Base-by-base conservation (phyloP, 306 rosid genomes). In the Astragalus membranaceus region DNA sequence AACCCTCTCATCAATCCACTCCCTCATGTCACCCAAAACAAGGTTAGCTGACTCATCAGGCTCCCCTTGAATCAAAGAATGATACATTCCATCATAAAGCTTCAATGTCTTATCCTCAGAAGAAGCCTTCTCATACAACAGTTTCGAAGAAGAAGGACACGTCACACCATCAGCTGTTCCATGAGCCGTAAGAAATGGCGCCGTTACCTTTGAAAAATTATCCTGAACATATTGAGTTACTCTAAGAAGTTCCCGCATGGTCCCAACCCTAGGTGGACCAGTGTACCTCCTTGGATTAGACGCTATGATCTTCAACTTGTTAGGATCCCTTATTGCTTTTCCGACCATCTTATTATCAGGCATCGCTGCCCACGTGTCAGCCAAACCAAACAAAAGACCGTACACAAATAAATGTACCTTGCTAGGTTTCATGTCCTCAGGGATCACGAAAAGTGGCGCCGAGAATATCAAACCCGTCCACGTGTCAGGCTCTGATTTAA, bases 291-390 rank as follows among this genome's bases (percentile, higher is more conserved):
- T 79, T 1, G 98, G 98, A 6, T 93, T 93, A 0, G 97, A 84
- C 0, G 97, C 97, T 55, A 93, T 90, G 61, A 90, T 75, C 81
- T 84, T 90, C 78, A 93, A 55, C 80, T 90, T 93, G 78, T 70
- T 81, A 1, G 90, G 90, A 50, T 93, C 98, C 81, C 86, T 84
- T 3, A 93, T 90, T 16, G 98, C 89, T 51, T 93, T 93, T 6
- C 97, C 98, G 0, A 93, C 96, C 94, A 93, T 93, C 63, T 87
- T 90, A 50, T 93, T 90, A 46, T 93, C 98, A 4, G 98, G 98
- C 98, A 93, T 87, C 0, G 86, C 78, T 0, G 96, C 97, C 98
- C 98, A 93, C 15, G 97, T 93, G 83, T 93, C 98, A 0, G 98
- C 98, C 3, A 85, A 5, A 2, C 97, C 98, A 57, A 93, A 93